Conservation (phyloP, 176 grass and related monocot genomes). For the Lolium rigidum region DNA sequence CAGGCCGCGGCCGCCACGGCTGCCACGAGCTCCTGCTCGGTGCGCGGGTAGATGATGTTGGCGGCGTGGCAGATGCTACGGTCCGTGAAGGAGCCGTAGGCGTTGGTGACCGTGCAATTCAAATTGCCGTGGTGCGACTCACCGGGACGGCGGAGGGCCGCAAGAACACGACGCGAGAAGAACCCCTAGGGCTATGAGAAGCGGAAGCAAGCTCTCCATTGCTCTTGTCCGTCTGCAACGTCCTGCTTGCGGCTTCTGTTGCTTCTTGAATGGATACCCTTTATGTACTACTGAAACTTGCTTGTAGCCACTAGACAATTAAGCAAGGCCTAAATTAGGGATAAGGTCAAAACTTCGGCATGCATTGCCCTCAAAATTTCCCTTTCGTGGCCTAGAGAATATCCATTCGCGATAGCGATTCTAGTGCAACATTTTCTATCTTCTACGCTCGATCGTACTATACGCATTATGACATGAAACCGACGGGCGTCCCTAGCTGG, state of each 20-base stretch:
- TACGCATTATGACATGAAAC: too few relatives aligned
- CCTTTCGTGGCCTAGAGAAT: too few relatives aligned
- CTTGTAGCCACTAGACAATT: too few relatives aligned
- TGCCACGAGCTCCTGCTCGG: slow-evolving; percentile 11
- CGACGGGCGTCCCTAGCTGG: too few relatives aligned
- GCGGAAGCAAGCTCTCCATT: background rate
- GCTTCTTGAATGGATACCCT: background rate
- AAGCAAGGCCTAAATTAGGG: too few relatives aligned
- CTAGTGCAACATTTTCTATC: too few relatives aligned
- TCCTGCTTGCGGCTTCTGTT: background rate
- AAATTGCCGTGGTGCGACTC: background rate
- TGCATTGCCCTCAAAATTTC: too few relatives aligned
- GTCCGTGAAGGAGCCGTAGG: background rate
- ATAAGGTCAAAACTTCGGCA: too few relatives aligned
- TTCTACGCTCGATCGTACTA: too few relatives aligned
- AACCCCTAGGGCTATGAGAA: background rate
- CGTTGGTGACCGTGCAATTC: slow-evolving; percentile 25
- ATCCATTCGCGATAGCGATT: too few relatives aligned
- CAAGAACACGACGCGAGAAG: background rate
- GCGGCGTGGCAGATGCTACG: background rate
- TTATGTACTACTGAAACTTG: too few relatives aligned
- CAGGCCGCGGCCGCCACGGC: background rate
- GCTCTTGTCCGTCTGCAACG: background rate
- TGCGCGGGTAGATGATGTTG: background rate
- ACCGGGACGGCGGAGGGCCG: slow-evolving; percentile 31